A percentile compares a stretch with the other conserved stretches of the same genome.
Evolutionary conservation across 805 yeast genomes (phyloP).

Genomic region (Sugiyamaella boreocaroliniensis): DNA sequence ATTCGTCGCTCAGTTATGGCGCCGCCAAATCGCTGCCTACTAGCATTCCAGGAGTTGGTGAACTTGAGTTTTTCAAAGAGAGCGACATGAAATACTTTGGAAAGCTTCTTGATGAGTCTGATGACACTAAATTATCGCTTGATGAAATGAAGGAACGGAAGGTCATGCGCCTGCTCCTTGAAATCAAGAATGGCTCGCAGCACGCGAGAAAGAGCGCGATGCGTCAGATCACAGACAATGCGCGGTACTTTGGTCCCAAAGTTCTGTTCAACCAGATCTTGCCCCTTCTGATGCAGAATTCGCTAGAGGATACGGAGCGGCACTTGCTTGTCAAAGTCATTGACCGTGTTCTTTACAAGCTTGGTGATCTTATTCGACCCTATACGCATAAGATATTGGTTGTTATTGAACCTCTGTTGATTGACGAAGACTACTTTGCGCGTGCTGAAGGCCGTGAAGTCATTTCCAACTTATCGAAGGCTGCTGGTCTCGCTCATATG

Average conservation of each 20-base stretch:
- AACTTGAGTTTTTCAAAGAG: constrained; percentile 60
- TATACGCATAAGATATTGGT: constrained; percentile 63
- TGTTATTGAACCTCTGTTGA: constrained; percentile 70
- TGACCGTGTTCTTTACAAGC: constrained; percentile 57
- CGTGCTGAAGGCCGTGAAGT: constrained; percentile 76
- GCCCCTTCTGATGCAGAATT: constrained; percentile 66
- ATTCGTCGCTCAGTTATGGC: constrained; percentile 25
- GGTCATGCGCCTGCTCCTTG: constrained; percentile 57
- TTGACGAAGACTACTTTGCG: constrained; percentile 72
- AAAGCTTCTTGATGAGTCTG: constrained; percentile 38
- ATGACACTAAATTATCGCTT: constrained; percentile 34
- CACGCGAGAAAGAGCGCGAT: constrained; percentile 60
- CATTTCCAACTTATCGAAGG: constrained; percentile 63
- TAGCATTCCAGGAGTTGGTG: constrained; percentile 59
- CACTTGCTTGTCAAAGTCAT: constrained; percentile 73
- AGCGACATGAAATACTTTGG: constrained; percentile 70
- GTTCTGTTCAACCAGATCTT: constrained; percentile 62
- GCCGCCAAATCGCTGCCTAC: constrained; percentile 37
- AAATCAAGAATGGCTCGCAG: constrained; percentile 74
- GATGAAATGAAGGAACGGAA: constrained; percentile 55
- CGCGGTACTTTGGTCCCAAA: constrained; percentile 62
- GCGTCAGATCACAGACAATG: constrained; percentile 57
- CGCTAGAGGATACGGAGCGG: constrained; percentile 74
- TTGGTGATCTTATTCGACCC: constrained; percentile 63
- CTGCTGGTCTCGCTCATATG: constrained; percentile 77